Evolutionary conservation across 2,329 filamentous ascomycete species (phyloP).

Genomic region (Talaromyces sp.): DNA sequence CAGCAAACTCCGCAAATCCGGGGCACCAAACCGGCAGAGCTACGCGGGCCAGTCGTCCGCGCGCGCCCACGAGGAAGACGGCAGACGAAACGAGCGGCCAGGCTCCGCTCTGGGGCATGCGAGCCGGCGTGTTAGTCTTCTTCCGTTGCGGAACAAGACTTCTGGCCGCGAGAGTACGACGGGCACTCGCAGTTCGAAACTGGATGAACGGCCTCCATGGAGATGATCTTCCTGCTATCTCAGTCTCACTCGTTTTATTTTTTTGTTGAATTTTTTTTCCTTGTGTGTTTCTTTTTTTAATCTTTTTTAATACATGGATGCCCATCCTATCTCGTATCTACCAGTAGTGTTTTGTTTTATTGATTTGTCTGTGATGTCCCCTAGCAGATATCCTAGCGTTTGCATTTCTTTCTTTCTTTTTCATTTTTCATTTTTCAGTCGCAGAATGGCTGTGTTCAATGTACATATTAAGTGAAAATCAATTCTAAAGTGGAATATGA

Average conservation of each 20-base stretch:
- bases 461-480: too few relatives aligned
- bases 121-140: slow-evolving; percentile 32
- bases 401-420: background rate
- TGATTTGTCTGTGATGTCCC: background rate
- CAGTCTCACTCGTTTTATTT: background rate
- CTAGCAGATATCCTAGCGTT: background rate
- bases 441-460: too few relatives aligned
- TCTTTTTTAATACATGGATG: background rate
- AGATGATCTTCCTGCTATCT: slow-evolving; percentile 15
- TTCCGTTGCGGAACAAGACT: slow-evolving; percentile 28
- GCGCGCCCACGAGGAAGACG: slow-evolving; percentile 17
- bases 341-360: background rate
- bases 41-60: slow-evolving; percentile 29
- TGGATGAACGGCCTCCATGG: slow-evolving; percentile 32
- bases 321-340: background rate
- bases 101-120: slow-evolving; percentile 37
- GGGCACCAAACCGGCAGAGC: slow-evolving; percentile 28
- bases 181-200: slow-evolving; percentile 14
- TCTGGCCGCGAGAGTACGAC: slow-evolving; percentile 14
- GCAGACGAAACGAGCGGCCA: slow-evolving; percentile 27
- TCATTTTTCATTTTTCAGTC: too few relatives aligned
- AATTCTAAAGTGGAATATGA: too few relatives aligned
- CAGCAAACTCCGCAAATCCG: slow-evolving; percentile 31
- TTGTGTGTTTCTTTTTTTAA: background rate
- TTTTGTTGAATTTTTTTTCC: background rate